Conservation (phyloP, 2,329 filamentous ascomycete genomes). For the Cladosporium sp. region DNA sequence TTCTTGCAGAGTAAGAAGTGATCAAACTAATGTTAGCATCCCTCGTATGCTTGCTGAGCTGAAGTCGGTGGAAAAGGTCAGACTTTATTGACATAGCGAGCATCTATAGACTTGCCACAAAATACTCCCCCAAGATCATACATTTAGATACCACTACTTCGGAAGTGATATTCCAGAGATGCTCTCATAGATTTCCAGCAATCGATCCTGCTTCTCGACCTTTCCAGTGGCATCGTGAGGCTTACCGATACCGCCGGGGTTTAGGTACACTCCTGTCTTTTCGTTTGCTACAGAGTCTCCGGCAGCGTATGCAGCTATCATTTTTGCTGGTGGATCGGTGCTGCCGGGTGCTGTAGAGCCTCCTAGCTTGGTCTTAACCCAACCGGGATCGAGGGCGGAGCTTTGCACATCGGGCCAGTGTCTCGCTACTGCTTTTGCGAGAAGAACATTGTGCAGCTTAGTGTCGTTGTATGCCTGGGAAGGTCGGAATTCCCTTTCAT, state of each 20-base stretch:
- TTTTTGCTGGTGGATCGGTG: conserved; percentile 51
- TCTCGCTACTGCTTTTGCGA: conserved; percentile 57
- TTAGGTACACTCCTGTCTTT: conserved; percentile 45
- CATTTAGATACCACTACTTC: conserved; percentile 17
- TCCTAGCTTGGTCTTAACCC: conserved; percentile 50
- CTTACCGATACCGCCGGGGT: conserved; percentile 31
- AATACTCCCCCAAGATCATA: background rate
- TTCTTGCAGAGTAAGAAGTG: conserved; percentile 26
- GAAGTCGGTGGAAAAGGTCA: background rate
- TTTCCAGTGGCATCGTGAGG: conserved; percentile 41
- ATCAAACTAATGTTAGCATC: background rate
- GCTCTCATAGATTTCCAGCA: conserved; percentile 45
- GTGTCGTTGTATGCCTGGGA: conserved; percentile 54
- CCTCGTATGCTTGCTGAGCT: background rate
- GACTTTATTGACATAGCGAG: background rate
- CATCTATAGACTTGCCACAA: background rate
- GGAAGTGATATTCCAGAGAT: conserved; percentile 41
- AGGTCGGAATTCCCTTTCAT: conserved; percentile 38
- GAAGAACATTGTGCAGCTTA: conserved; percentile 59
- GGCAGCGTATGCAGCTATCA: conserved; percentile 53
- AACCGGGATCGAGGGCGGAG: conserved; percentile 51
- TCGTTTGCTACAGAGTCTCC: conserved; percentile 43
- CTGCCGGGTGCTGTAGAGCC: conserved; percentile 50
- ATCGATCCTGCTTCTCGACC: conserved; percentile 46
- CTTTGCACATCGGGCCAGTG: conserved; percentile 49